phyloP scores from a whole-genome alignment of 208 protist species.

The Crithidia brevicula region DNA sequence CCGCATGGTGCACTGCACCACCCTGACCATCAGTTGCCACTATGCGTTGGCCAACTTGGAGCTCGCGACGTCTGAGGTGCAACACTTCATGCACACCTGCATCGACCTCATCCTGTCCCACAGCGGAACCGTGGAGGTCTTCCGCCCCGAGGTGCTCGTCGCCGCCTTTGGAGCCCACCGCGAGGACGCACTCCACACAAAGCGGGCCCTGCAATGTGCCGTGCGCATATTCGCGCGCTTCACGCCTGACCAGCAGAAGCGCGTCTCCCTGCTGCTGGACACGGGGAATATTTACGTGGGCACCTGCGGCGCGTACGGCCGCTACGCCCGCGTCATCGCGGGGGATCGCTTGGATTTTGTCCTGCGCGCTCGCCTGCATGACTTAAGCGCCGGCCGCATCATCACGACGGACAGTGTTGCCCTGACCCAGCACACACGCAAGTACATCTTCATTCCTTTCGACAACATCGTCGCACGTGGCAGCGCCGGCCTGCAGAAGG shows the following conservation, averaged over 20 bases:
- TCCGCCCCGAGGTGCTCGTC: slow-evolving; percentile 51
- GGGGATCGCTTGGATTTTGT: slow-evolving; percentile 46
- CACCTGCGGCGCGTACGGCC: slow-evolving; percentile 58
- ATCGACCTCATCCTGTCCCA: slow-evolving; percentile 29
- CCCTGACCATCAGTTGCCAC: slow-evolving; percentile 34
- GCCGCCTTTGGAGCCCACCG: slow-evolving; percentile 63
- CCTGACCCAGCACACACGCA: slow-evolving; percentile 21
- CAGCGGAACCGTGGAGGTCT: slow-evolving; percentile 51
- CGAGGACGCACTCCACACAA: slow-evolving; percentile 33
- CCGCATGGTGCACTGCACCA: slow-evolving; percentile 36
- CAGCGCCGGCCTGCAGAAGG: not conserved
- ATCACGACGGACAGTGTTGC: slow-evolving; percentile 40
- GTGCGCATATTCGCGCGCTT: slow-evolving; percentile 23
- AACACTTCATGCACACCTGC: slow-evolving; percentile 29
- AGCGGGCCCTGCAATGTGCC: slow-evolving; percentile 43
- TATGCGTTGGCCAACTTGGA: slow-evolving; percentile 36
- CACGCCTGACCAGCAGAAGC: slow-evolving; percentile 1
- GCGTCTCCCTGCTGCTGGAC: slow-evolving; percentile 46
- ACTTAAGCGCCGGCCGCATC: slow-evolving; percentile 35
- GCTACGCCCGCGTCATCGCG: slow-evolving; percentile 43
- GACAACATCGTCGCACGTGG: slow-evolving; percentile 37
- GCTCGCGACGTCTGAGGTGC: slow-evolving; percentile 30
- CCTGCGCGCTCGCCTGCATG: slow-evolving; percentile 31
- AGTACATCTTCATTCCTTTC: slow-evolving; percentile 32
- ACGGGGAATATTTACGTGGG: slow-evolving; percentile 59